Base-by-base conservation (phyloP, 352 stramenopile genomes). In the Pythium angustatum region DNA sequence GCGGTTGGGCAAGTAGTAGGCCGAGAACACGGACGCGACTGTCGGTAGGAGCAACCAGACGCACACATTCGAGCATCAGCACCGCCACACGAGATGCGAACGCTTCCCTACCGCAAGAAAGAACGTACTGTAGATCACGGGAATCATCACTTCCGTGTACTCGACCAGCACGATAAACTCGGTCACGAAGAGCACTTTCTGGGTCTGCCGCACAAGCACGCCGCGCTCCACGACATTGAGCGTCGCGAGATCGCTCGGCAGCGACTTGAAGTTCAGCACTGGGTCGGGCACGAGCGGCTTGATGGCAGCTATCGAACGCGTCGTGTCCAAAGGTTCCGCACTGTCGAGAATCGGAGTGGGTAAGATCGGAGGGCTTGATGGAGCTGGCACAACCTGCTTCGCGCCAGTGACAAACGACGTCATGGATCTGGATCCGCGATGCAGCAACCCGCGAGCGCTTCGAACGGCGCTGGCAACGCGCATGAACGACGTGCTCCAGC, bases 131-230 rank as follows among this genome's bases (percentile, higher is more conserved):
- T 78, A 71, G 6, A 77, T 63, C 6, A 75, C 36, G 10, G 60
- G 60, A 40, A 83, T 68, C 28, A 83, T 60, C 14, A 68, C 57
- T 24, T 83, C 72, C 21, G 75, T 62, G 41, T 79, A 83, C 27
- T 78, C 72, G n/a, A 72, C 59, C n/a, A 77, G 62, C 1, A 74
- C 51, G 17, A 74, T 33, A 27, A 71, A 81, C 47, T 84, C 73
- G 11, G 58, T 68, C 7, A 66, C 58, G 34, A 74, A 81, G 3
- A 79, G 51, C 12, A 73, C 21, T 17, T 45, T 31, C 28, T 68
- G 62, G 0, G 66, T 66, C 6, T 71, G 33, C 11, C 48, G 58
- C 7, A 75, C 53, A 6, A 66, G 24, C 19, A 61, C 30, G n/a
- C 61, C 24, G 6, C 49, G 59, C 44, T 60, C 60, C n/a, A 60